These are phyloP conservation scores for Mycosarcoma maydis DNA, from an alignment of 1,284 basidiomycete species.

Conservation along the genomic window DNA sequence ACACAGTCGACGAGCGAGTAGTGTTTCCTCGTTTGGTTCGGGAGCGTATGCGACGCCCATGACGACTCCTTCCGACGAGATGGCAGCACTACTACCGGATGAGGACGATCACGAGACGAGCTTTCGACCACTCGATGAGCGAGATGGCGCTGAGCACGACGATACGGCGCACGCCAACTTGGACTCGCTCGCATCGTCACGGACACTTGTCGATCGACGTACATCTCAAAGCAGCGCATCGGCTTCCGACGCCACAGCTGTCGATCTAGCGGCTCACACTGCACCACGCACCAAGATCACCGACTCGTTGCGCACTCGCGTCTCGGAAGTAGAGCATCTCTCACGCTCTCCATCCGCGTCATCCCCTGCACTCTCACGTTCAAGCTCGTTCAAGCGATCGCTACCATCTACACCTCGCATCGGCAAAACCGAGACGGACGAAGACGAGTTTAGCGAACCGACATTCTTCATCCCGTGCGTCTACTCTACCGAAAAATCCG, in stretches of 20 bases:
- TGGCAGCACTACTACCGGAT: constrained; percentile 41
- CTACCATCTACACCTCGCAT: constrained; percentile 14
- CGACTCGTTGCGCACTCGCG: constrained; percentile 15
- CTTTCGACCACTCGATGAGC: constrained; percentile 24
- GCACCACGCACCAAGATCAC: constrained; percentile 10
- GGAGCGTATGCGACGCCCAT: constrained; percentile 48
- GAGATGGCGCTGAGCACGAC: constrained; percentile 7
- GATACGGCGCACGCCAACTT: not conserved
- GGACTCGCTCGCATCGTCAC: constrained; percentile 2
- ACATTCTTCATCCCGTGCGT: constrained; percentile 70
- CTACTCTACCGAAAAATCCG: constrained; percentile 92
- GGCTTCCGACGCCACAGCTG: constrained; percentile 38
- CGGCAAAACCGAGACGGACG: no score
- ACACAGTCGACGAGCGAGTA: constrained; percentile 43
- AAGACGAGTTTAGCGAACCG: constrained; percentile 22
- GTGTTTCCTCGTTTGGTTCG: constrained; percentile 48
- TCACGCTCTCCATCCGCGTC: constrained; percentile 29
- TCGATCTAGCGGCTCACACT: constrained; percentile 28
- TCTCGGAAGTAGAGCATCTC: constrained; percentile 41
- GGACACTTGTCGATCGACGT: constrained; percentile 7
- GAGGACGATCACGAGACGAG: constrained; percentile 30
- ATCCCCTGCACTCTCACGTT: constrained; percentile 35
- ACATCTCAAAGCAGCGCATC: constrained; percentile 37
- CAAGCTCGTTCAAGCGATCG: constrained; percentile 27
- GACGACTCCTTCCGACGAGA: constrained; percentile 48